Conservation (phyloP, 2,329 filamentous ascomycete genomes). For the Leptographium lundbergii region DNA sequence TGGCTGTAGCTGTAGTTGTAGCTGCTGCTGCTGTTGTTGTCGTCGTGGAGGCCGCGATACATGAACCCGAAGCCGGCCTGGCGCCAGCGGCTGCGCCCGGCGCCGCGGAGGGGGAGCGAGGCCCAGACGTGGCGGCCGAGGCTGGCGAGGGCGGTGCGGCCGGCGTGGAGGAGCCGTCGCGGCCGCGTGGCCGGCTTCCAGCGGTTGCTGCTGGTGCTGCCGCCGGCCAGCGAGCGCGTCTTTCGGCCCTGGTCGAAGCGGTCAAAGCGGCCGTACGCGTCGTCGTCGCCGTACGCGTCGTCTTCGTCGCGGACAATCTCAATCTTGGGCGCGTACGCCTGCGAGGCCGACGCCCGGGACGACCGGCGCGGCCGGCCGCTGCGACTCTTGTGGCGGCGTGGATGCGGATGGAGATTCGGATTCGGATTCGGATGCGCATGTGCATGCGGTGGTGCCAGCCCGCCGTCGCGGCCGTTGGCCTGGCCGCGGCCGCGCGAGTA, state of each 20-base stretch:
- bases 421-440: too few relatives aligned
- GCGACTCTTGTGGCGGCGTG: background rate
- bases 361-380: background rate
- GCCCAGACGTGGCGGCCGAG: background rate
- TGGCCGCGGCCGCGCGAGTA: slow-evolving; percentile 16
- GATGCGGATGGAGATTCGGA: background rate
- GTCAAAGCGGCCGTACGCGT: background rate
- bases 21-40: background rate
- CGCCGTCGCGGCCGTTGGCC: slow-evolving; percentile 5
- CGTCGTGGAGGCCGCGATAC: background rate
- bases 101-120: background rate
- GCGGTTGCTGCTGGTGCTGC: background rate
- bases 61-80: slow-evolving; percentile 15
- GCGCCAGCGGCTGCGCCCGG: background rate
- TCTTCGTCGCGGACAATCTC: slow-evolving; percentile 10
- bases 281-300: slow-evolving; percentile 1
- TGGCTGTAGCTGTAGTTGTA: slow-evolving; percentile 12
- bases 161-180: background rate
- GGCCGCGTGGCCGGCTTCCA: slow-evolving; percentile 10
- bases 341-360: background rate
- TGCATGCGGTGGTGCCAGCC: too few relatives aligned
- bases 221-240: background rate
- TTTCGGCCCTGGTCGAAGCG: background rate
- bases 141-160: background rate
- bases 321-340: slow-evolving; percentile 7